Evolutionary conservation across 2,329 filamentous ascomycete species (phyloP).

Genomic region (Diaporthe humulicola): DNA sequence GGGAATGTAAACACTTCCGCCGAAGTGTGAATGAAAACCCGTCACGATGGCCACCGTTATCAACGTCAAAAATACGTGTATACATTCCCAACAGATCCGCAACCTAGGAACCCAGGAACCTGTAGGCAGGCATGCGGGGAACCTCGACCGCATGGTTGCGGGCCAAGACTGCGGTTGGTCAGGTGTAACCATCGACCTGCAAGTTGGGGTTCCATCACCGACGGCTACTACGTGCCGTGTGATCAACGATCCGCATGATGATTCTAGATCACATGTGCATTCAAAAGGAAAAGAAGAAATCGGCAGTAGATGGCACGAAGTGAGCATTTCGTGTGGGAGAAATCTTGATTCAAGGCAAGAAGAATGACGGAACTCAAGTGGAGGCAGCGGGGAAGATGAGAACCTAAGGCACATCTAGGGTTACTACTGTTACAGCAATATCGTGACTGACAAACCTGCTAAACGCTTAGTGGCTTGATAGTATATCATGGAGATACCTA

Average conservation of each 20-base stretch:
- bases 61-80: background rate
- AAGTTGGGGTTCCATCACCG: constrained; percentile 13
- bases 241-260: constrained; percentile 2
- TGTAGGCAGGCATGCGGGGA: constrained; percentile 9
- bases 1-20: background rate
- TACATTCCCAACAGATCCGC: background rate
- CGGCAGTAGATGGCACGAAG: constrained; percentile 15
- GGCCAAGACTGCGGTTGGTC: constrained; percentile 17
- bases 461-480: too few relatives aligned
- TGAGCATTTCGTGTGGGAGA: background rate
- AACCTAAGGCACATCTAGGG: background rate
- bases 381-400: background rate
- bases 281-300: background rate
- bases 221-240: constrained; percentile 7
- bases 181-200: constrained; percentile 9
- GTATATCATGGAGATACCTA: background rate
- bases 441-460: background rate
- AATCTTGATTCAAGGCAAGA: background rate
- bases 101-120: background rate
- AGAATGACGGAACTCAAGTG: background rate
- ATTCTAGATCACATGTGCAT: constrained; percentile 1
- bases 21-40: background rate
- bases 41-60: background rate
- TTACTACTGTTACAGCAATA: background rate
- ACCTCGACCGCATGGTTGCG: background rate